Conservation (phyloP, 192 early-diverging fungal genomes). For the Pilobolus umbonatus region DNA sequence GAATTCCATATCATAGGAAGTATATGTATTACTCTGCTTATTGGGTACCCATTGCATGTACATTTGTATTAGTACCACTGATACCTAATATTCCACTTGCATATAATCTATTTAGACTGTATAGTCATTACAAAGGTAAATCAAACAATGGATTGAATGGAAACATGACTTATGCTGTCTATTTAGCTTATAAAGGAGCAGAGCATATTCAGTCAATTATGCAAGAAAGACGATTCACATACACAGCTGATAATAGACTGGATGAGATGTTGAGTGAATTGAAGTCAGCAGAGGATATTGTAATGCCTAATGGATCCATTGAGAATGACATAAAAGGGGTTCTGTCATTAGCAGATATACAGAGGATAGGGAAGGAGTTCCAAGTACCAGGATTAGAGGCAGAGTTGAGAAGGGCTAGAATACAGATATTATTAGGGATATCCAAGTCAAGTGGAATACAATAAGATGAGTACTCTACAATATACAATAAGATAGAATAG, state of each 20-base stretch:
- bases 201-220: conserved; percentile 22
- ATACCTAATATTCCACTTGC: conserved; percentile 75
- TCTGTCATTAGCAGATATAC: conserved; percentile 30
- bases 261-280: conserved; percentile 8
- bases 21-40: conserved; percentile 67
- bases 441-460: too few relatives aligned
- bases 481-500: too few relatives aligned
- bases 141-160: background rate
- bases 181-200: conserved; percentile 30
- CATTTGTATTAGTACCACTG: conserved; percentile 68
- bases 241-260: background rate
- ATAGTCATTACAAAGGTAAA: conserved; percentile 76
- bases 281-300: conserved; percentile 3
- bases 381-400: conserved; percentile 43
- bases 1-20: conserved; percentile 62
- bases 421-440: conserved; percentile 56
- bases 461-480: too few relatives aligned
- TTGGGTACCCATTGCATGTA: conserved; percentile 60
- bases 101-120: conserved; percentile 76
- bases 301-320: conserved; percentile 23
- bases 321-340: conserved; percentile 27
- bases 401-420: conserved; percentile 46
- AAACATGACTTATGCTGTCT: too few relatives aligned
- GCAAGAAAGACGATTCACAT: conserved; percentile 6
- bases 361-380: conserved; percentile 38